Evolutionary conservation across 169 alveolate species (phyloP).

Genomic region (Cryptosporidium muris): DNA sequence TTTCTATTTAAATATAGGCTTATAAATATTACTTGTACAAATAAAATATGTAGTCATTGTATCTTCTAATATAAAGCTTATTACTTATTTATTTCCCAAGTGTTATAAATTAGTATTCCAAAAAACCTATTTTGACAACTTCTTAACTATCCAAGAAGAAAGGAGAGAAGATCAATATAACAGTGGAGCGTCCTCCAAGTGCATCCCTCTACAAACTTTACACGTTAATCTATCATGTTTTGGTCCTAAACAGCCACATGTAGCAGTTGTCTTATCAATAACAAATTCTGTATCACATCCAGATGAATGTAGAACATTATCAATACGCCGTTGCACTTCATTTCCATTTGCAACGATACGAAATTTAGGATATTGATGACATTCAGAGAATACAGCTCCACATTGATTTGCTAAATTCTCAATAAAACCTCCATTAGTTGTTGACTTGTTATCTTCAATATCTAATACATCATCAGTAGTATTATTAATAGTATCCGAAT

Average conservation of each 20-base stretch:
- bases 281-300: constrained; percentile 55
- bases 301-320: constrained; percentile 1
- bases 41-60: too few relatives aligned
- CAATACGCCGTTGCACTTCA: background rate
- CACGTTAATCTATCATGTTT: constrained; percentile 59
- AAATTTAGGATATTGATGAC: constrained; percentile 1
- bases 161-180: constrained; percentile 23
- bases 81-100: too few relatives aligned
- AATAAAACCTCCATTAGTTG: constrained; percentile 12
- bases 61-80: too few relatives aligned
- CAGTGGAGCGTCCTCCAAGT: constrained; percentile 65
- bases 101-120: too few relatives aligned
- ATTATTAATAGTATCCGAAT: constrained; percentile 15
- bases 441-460: background rate
- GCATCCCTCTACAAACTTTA: constrained; percentile 67
- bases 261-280: constrained; percentile 44
- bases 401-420: constrained; percentile 37
- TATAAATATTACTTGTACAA: too few relatives aligned
- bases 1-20: too few relatives aligned
- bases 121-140: too few relatives aligned
- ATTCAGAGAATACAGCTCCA: constrained; percentile 58
- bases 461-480: background rate
- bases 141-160: too few relatives aligned
- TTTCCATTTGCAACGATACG: too few relatives aligned
- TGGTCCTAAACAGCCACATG: constrained; percentile 70